Evolutionary conservation across 176 grass and related monocot species (phyloP), one percentile per base, ranked within the genome.

Genomic region (Tuctoria greenei): DNA sequence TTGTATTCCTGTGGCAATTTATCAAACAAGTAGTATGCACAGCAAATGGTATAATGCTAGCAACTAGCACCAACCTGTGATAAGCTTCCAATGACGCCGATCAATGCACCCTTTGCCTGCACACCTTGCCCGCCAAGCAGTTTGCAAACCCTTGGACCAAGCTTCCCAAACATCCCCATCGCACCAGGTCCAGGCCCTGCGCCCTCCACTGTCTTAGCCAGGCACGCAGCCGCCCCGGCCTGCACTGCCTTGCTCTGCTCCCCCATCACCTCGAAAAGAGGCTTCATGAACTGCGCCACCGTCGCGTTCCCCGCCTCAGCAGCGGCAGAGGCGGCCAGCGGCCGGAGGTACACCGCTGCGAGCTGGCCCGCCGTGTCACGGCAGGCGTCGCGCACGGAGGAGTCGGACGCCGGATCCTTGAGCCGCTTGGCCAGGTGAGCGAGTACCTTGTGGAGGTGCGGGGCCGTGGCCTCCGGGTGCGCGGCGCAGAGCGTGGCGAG

Each of bases 201-300:
- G 25, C 89, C 90, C 74, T 99, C 95, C 35, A 95, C 89, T 26
- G 86, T 86, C 55, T 95, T 99, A 1, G 92, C 92, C 20, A 99
- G 74, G 79, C 89, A 99, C 66, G 86, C 71, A 0, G 95, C 92
- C 3, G 95, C 95, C 66, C 95, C 95, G 6, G 68, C 90, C 85
- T 99, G 95, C 70, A 88, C 92, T 2, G 74, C 75, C 85, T 99
- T 99, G 77, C 82, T 99, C 73, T 94, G 92, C 74, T 99, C 92
- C 43, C 87, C 90, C 91, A 95, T 95, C 7, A 86, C 87, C 82
- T 99, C 95, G 74, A 95, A 95, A 47, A 99, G 66, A 3, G 92
- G 95, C 69, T 95, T 99, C 37, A 99, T 69, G 54, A 99, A 99
- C 40, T 90, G 57, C 5, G 87, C 61, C 52, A 92, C 87, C 2